phyloP scores from a whole-genome alignment of 805 yeast genomes.

The Lachancea thermotolerans region DNA sequence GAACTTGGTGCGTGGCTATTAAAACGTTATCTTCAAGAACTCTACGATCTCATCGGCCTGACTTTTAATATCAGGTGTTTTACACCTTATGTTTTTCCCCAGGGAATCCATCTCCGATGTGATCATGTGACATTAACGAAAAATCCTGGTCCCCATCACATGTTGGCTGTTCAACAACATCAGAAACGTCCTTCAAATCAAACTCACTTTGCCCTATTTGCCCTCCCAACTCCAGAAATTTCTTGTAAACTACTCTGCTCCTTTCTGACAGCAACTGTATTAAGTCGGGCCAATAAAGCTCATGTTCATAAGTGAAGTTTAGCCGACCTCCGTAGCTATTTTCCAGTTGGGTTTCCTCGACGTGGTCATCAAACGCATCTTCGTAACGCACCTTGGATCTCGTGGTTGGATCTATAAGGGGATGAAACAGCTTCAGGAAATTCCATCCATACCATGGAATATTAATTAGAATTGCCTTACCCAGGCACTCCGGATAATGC shows the following conservation, averaged over 20 bases:
- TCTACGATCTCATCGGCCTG: too few relatives aligned
- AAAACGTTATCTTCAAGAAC: too few relatives aligned
- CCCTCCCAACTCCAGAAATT: conserved; percentile 37
- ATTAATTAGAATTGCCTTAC: conserved; percentile 46
- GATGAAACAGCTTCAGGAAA: conserved; percentile 48
- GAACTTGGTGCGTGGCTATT: too few relatives aligned
- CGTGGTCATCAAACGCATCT: conserved; percentile 49
- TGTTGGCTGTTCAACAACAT: too few relatives aligned
- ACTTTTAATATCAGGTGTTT: too few relatives aligned
- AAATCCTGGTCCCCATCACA: neutral
- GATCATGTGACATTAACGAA: neutral
- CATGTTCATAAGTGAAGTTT: conserved; percentile 48
- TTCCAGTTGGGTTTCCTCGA: conserved; percentile 47
- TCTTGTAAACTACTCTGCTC: conserved; percentile 34
- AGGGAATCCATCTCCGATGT: neutral
- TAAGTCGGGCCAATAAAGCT: conserved; percentile 47
- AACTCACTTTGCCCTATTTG: conserved; percentile 49
- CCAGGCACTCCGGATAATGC: conserved; percentile 54
- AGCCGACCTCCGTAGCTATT: conserved; percentile 40
- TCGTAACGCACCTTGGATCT: conserved; percentile 51
- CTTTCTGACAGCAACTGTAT: conserved; percentile 37
- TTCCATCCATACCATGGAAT: conserved; percentile 54
- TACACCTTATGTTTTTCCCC: too few relatives aligned
- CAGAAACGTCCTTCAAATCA: conserved; percentile 36
- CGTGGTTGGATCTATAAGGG: conserved; percentile 53